Percentiles rank a stretch among this genome's conserved stretches.
phyloP scores from a whole-genome alignment of 1,139 yeast genomes.

The Barnettozyma hawaiiensis region DNA sequence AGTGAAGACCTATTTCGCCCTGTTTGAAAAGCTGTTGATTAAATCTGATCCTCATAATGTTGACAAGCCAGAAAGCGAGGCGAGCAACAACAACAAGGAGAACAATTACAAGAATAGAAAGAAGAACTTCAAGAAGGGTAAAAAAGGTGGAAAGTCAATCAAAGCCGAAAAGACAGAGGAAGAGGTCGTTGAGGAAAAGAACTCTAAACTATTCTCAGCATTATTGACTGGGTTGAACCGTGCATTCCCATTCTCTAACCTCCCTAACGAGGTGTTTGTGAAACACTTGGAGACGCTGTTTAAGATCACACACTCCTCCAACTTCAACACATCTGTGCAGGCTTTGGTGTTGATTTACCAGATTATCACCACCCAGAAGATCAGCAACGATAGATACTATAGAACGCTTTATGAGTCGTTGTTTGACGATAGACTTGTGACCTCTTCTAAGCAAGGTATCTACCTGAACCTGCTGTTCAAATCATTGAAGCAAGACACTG shows the following conservation, averaged over 20 bases:
- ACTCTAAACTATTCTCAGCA: conserved; percentile 81
- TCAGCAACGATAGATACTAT: conserved; percentile 71
- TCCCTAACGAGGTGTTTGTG: conserved; percentile 68
- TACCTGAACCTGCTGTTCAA: conserved; percentile 82
- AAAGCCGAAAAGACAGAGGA: conserved; percentile 60
- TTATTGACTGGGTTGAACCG: conserved; percentile 92
- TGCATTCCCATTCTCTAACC: conserved; percentile 86
- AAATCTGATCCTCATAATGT: conserved; percentile 56
- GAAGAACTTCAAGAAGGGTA: conserved; percentile 48
- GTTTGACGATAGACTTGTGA: conserved; percentile 75
- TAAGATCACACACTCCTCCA: conserved; percentile 88
- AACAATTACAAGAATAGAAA: conserved; percentile 43
- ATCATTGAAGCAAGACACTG: conserved; percentile 68
- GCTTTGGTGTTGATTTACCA: conserved; percentile 83
- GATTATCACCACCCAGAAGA: conserved; percentile 52
- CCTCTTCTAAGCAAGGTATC: conserved; percentile 84
- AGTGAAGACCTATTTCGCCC: conserved; percentile 76
- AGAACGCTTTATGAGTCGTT: conserved; percentile 87
- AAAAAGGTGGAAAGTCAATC: conserved; percentile 82
- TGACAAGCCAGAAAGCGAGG: conserved; percentile 28
- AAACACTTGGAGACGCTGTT: conserved; percentile 79
- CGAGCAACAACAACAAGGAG: conserved; percentile 32
- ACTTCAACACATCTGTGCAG: conserved; percentile 91
- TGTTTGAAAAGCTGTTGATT: conserved; percentile 77
- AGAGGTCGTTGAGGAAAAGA: conserved; percentile 77